These are phyloP conservation scores for Paramecium sonneborni DNA, from an alignment of 73 alveolate genomes.

Conservation along the genomic window DNA sequence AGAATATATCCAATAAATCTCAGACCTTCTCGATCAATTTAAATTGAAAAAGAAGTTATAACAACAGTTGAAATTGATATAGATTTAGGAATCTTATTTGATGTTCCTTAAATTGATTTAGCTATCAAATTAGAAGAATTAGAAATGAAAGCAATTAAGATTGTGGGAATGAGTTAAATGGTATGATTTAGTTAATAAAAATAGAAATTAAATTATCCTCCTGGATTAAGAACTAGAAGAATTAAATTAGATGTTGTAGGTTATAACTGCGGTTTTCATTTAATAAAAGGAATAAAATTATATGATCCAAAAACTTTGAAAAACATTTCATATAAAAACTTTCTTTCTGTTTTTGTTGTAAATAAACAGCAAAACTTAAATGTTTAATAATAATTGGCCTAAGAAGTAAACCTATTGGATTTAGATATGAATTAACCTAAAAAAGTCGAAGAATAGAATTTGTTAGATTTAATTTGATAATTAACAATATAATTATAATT, in stretches of 20 bases:
- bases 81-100: slow-evolving; percentile 18
- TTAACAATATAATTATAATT: background rate
- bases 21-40: background rate
- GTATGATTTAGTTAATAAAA: background rate
- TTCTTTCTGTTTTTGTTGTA: background rate
- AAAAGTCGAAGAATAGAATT: background rate
- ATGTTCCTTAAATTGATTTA: background rate
- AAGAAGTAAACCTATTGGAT: background rate
- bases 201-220: background rate
- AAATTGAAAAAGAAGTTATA: background rate
- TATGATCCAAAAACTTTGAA: slow-evolving; percentile 21
- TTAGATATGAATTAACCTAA: background rate
- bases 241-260: slow-evolving; percentile 11
- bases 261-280: background rate
- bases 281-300: slow-evolving; percentile 11
- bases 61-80: background rate
- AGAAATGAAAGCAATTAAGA: slow-evolving; percentile 39
- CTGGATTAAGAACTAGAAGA: background rate
- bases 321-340: background rate
- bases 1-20: background rate
- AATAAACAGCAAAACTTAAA: background rate
- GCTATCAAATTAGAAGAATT: slow-evolving; percentile 45
- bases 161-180: slow-evolving; percentile 48
- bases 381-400: background rate
- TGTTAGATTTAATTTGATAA: slow-evolving; percentile 29